Evolutionary conservation across 768 basidiomycete genomes (phyloP).

Genomic region (Serpula lacrymans): DNA sequence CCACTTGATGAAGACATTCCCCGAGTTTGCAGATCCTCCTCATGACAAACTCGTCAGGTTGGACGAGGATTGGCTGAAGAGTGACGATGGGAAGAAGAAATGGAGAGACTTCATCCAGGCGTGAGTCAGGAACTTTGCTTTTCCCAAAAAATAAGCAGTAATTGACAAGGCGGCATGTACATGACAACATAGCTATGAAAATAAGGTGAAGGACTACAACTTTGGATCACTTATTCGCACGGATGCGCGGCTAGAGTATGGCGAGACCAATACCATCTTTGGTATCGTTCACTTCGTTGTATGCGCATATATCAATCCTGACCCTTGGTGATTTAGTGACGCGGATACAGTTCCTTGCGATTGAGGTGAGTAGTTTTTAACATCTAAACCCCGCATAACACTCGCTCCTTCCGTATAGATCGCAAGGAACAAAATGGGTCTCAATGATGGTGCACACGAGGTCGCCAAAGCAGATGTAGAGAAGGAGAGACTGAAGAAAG

Average conservation of each 20-base stretch:
- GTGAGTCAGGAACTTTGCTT: conserved; percentile 35
- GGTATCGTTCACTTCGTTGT: conserved; percentile 41
- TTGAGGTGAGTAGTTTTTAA: conserved; percentile 56
- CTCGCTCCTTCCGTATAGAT: conserved; percentile 50
- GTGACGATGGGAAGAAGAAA: conserved; percentile 74
- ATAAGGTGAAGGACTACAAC: conserved; percentile 90
- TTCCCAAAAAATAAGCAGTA: background rate
- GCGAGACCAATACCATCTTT: conserved; percentile 91
- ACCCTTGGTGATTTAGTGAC: conserved; percentile 16
- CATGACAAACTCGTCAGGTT: conserved; percentile 52
- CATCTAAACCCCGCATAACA: conserved; percentile 1
- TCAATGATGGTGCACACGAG: conserved; percentile 87
- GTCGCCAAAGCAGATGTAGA: conserved; percentile 66
- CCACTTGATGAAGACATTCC: conserved; percentile 73
- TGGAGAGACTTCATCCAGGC: conserved; percentile 87
- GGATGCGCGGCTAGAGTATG: conserved; percentile 77
- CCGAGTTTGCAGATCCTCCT: conserved; percentile 59
- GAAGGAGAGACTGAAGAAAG: conserved; percentile 54
- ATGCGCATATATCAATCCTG: conserved; percentile 1
- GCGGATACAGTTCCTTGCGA: conserved; percentile 76
- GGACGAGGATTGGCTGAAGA: conserved; percentile 95
- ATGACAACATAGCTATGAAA: conserved; percentile 64
- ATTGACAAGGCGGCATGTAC: conserved; percentile 6
- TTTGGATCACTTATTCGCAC: conserved; percentile 93
- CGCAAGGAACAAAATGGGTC: conserved; percentile 82